Base-by-base conservation (phyloP, 1,284 basidiomycete species). In the Xerocomus subilludens region DNA sequence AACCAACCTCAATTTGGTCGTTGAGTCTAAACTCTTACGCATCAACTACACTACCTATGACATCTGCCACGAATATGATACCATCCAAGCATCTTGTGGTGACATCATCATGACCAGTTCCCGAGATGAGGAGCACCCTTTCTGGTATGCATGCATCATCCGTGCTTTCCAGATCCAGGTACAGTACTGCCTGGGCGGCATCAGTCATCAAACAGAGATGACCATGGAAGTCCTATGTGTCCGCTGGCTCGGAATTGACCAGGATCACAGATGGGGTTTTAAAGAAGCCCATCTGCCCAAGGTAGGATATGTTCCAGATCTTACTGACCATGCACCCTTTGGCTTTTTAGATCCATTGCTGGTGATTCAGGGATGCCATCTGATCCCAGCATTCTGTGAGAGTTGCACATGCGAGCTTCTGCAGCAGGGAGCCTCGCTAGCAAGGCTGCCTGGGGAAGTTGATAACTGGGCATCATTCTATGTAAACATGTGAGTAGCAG, bases 191-290 rank as follows among this genome's bases (percentile, higher is more conserved):
- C 23, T 4, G 3, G 55, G 42, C 1, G 60, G 53, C 1, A 14
- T 75, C 4, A n/a, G 25, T n/a, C 38, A 32, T 36, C n/a, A 51
- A n/a, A n/a, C 36, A 13, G 36, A 36, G 33, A 16, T 67, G 30
- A 63, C 20, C 8, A 67, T 81, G 45, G 74, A 81, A 20, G 58
- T 81, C 16, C 62, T 80, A 2, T 80, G 74, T 72, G 78, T 81
- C 23, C 69, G 56, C 21, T 81, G 78, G 80, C 72, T 77, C 20
- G 64, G 67, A 9, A n/a, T 71, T 10, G 64, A 74, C 3, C 47
- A 32, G 9, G 38, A 58, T 14, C 36, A 73, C 23, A 38, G 30
- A 27, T 73, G 64, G 69, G 67, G 67, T 5, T 68, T 68, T 13
- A 68, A 60, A 25, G 64, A 55, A 11, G 49, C 67, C 30, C 5